Evolutionary conservation across 2,329 filamentous ascomycete species (phyloP).

Genomic region (Stromatinia cepivora): DNA sequence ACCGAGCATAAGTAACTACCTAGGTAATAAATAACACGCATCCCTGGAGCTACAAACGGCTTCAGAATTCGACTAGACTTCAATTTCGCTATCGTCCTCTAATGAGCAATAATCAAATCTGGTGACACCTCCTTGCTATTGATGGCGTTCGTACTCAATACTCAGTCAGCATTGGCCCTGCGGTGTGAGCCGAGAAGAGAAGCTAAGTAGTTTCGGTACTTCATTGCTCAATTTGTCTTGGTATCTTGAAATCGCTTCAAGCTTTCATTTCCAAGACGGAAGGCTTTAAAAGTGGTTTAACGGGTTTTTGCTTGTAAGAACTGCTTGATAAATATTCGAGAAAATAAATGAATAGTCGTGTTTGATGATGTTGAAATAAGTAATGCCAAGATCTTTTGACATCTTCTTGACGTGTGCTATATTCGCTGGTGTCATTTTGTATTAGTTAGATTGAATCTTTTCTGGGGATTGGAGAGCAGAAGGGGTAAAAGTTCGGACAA

Average conservation of each 20-base stretch:
- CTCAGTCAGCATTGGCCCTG: conserved; percentile 15
- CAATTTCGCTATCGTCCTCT: not conserved
- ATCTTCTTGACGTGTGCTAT: not conserved
- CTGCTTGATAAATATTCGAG: not conserved
- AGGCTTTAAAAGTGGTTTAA: conserved; percentile 6
- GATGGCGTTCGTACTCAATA: conserved; percentile 4
- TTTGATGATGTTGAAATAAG: conserved; percentile 1
- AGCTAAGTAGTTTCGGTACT: conserved; percentile 17
- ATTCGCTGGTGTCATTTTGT: not conserved
- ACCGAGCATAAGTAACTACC: not conserved
- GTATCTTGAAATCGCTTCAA: conserved; percentile 10
- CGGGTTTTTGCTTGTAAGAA: not conserved
- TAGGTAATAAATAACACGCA: not conserved
- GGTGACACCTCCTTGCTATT: conserved; percentile 1
- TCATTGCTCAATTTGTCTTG: not conserved
- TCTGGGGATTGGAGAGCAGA: conserved; percentile 2
- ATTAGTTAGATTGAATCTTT: not conserved
- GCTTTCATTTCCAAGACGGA: conserved; percentile 4
- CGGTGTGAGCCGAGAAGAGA: not conserved
- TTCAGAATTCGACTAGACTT: not conserved
- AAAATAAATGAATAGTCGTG: not conserved
- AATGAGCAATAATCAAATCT: not conserved
- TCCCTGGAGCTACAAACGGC: not conserved
- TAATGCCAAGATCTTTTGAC: not conserved
- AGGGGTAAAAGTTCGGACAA: not conserved